Evolutionary conservation across 805 yeast genomes (phyloP), one percentile per base, ranked within the genome.

Genomic region (Candida sonorensis): DNA sequence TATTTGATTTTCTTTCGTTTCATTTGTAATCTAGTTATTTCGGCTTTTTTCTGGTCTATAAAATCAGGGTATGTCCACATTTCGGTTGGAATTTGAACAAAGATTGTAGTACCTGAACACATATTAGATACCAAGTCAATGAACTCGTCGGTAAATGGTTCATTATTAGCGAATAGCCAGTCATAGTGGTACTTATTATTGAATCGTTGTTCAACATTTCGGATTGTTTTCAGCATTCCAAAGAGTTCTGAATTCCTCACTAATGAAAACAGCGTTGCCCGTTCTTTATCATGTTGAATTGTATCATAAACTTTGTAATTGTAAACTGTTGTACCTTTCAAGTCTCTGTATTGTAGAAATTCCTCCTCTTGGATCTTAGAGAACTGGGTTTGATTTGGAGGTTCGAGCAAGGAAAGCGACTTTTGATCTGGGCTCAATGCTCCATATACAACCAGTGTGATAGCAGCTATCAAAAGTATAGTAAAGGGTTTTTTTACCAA

Each of bases 151-250:
- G 66, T 47, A 52, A 82, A 82, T 4, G 70, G 73, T 41, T 64
- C 72, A 46, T 82, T 83, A 52, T 82, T 82, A 30, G 81, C 59
- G 48, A 82, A 82, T 4, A 77, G 75, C 82, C 85, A 81, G 50
- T 81, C 87, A 48, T 81, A 81, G 44, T 75, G 71, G 27, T 61
- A 75, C 34, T 65, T 58, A 31, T 55, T 30, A 56, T 81, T 82
- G 62, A 79, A 81, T 20, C 85, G 56, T 44, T 69, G 75, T 49
- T 81, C 82, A 16, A 77, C 69, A 33, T 67, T 64, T 41, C 72
- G 66, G 30, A 82, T 69, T 5, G 86, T 66, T 26, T 63, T 61
- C 10, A 77, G 56, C 49, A 82, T 63, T 16, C 59, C 59, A 46
- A 64, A 66, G 10, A 80, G 55, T 40, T 81, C 88, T 7, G 61